A percentile compares a stretch with the other conserved stretches of the same genome.
Conservation (phyloP, 352 stramenopile genomes). For the Globisporangium nodosum region DNA sequence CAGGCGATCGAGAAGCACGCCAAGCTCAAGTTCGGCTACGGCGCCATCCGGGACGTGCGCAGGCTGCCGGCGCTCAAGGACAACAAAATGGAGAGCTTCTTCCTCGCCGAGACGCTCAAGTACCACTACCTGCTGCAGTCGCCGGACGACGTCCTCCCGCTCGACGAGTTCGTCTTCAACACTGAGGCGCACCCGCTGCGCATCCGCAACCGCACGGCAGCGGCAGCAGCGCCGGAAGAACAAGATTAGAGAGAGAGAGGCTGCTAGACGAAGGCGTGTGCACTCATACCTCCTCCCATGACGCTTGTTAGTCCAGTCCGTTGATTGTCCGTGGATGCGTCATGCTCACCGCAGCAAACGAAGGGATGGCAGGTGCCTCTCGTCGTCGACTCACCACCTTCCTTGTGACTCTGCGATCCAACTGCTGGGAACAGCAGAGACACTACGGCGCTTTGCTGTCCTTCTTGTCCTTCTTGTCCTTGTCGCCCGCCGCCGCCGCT, state of each 20-base stretch:
- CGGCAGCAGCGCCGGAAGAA: neutral
- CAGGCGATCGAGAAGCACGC: conserved; percentile 90
- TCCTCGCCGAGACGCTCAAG: conserved; percentile 98
- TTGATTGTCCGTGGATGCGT: neutral
- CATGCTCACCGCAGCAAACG: neutral
- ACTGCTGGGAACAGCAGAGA: too few relatives aligned
- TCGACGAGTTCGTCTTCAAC: conserved; percentile 97
- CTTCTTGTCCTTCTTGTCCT: conserved; percentile 37
- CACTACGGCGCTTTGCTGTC: conserved; percentile 37
- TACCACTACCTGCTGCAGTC: conserved; percentile 96
- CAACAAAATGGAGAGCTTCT: conserved; percentile 98
- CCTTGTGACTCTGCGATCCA: too few relatives aligned
- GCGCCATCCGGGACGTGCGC: conserved; percentile 45
- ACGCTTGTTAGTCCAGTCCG: neutral
- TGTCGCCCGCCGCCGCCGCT: conserved; percentile 10
- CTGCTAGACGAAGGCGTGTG: too few relatives aligned
- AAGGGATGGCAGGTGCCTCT: neutral
- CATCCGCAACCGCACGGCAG: conserved; percentile 23
- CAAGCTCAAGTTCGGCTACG: conserved; percentile 88
- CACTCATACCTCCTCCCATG: neutral
- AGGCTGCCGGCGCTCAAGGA: conserved; percentile 55
- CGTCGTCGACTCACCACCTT: neutral
- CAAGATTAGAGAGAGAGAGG: neutral
- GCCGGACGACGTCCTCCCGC: conserved; percentile 65
- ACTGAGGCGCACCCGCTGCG: conserved; percentile 93